Base-by-base conservation (phyloP, 352 stramenopile species). In the Phytophthora agathidicida region DNA sequence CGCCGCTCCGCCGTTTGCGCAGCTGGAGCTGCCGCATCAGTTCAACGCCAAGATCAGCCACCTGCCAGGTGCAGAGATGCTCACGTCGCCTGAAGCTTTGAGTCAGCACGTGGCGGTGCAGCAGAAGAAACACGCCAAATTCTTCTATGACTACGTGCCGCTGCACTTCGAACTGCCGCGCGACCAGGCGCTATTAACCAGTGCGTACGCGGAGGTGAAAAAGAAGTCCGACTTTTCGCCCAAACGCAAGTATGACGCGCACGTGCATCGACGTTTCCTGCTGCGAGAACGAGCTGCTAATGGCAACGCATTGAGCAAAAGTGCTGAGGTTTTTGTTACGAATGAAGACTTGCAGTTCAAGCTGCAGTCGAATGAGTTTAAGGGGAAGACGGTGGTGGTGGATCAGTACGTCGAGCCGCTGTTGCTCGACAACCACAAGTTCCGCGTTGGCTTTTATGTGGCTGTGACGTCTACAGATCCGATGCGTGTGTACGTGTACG, bases 381-480 rank as follows among this genome's bases (percentile, higher is more conserved):
- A 83, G 32, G 76, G 71, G 20, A 86, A 87, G 50, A 37, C 46
- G 19, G 65, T 93, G 13, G 72, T 90, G 26, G 76, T 91, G 22
- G 72, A 84, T 35, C 65, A 88, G 49, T 96, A 94, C 61, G 65
- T 94, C 11, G 85, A 96, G 61, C 89, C 90, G 27, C 77, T 91
- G 24, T 73, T 96, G 17, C 65, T 97, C 19, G 87, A 96, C 43
- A 86, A 80, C 36, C 80, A 93, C 75, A 96, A 96, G 65, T 96
- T 96, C 58, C 77, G 86, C 42, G 82, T 96, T 27, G 82, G 89
- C 2, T 90, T 96, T 56, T 97, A 96, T 63, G 89, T 96, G 17
- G 68, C 74, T 5, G 68, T 97, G 20, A 93, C 86, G 14, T 96
- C 80, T 31, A 54, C 93, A 1, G 74, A 97, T 32, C 89, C 90